Evolutionary conservation across 2,329 filamentous ascomycete genomes (phyloP).

Genomic region (Pestalotiopsis sp.): DNA sequence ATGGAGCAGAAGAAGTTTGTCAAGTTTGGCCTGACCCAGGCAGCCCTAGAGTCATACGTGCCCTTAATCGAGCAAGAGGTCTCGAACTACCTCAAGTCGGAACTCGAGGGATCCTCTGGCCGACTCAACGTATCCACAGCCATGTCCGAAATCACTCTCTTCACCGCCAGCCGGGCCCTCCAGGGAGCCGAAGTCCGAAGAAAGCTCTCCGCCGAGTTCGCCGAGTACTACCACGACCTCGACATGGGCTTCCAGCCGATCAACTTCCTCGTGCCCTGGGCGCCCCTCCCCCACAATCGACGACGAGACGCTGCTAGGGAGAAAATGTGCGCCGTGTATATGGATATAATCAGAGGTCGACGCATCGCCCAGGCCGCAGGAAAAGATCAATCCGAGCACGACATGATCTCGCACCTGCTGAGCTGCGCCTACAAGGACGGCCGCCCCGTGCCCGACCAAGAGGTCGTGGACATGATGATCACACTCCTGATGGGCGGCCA

Average conservation of each 20-base stretch:
- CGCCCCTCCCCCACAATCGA: conserved; percentile 75
- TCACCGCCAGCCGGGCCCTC: conserved; percentile 76
- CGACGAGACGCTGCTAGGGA: conserved; percentile 71
- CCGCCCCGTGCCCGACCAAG: conserved; percentile 67
- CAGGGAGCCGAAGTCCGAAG: conserved; percentile 77
- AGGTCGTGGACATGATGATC: conserved; percentile 87
- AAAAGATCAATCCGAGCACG: conserved; percentile 47
- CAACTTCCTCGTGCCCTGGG: conserved; percentile 83
- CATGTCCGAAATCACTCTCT: conserved; percentile 79
- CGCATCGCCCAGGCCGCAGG: conserved; percentile 48
- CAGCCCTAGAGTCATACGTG: conserved; percentile 68
- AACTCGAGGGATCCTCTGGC: conserved; percentile 63
- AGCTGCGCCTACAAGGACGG: conserved; percentile 76
- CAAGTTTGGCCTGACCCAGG: conserved; percentile 70
- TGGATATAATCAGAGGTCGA: conserved; percentile 69
- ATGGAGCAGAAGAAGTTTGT: conserved; percentile 91
- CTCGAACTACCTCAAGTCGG: conserved; percentile 61
- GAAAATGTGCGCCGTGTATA: conserved; percentile 72
- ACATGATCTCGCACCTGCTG: conserved; percentile 85
- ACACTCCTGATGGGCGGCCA: conserved; percentile 83
- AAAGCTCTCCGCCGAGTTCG: conserved; percentile 72
- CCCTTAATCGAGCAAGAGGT: conserved; percentile 72
- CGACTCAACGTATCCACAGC: conserved; percentile 64
- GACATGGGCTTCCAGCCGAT: conserved; percentile 71
- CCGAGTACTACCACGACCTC: conserved; percentile 77